Base-by-base conservation (phyloP, 2,329 filamentous ascomycete genomes). In the Curvularia eragrostidis region DNA sequence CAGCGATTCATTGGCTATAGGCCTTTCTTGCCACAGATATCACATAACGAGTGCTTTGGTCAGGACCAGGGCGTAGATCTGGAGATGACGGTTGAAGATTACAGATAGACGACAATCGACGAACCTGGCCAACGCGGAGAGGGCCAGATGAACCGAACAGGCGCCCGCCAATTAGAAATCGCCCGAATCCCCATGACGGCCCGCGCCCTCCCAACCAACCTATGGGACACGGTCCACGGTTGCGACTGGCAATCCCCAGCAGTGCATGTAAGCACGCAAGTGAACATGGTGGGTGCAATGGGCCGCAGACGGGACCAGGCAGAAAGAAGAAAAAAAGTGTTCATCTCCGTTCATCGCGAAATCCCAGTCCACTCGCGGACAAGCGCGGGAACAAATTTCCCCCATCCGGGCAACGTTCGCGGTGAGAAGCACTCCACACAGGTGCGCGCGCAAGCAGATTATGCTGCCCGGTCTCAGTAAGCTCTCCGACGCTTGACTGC, bases 401-500 rank as follows among this genome's bases (percentile, higher is more conserved):
- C 49, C 36, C 39, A 48, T 54, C 46, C 12, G 46, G 58, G 41
- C 61, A 61, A 39, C 49, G 39, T 56, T 58, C 34, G 41, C 58
- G 46, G 53, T 34, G 47, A 55, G 26, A 42, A 15, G 18, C 9
- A 26, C 58, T 52, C 30, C 47, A 61, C 48, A 50, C 32, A 13
- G 9, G 30, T 21, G n/a, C 23, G 46, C 48, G 44, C 44, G 55
- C 41, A 23, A 28, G 38, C 51, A 50, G 52, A 54, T 43, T 55
- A 58, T 58, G 46, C 50, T 24, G 10, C 28, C 52, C 48, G 49
- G 54, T 51, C 34, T 42, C 62, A 59, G 52, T 41, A 62, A 56
- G 52, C n/a, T 21, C 28, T 38, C 51, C 24, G 38, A 39, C 50
- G 32, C 54, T 26, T 58, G 52, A 52, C 54, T 63, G 46, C 44